These are phyloP conservation scores for Fusarium palustre DNA, from an alignment of 2,329 filamentous ascomycete genomes.

Conservation along the genomic window DNA sequence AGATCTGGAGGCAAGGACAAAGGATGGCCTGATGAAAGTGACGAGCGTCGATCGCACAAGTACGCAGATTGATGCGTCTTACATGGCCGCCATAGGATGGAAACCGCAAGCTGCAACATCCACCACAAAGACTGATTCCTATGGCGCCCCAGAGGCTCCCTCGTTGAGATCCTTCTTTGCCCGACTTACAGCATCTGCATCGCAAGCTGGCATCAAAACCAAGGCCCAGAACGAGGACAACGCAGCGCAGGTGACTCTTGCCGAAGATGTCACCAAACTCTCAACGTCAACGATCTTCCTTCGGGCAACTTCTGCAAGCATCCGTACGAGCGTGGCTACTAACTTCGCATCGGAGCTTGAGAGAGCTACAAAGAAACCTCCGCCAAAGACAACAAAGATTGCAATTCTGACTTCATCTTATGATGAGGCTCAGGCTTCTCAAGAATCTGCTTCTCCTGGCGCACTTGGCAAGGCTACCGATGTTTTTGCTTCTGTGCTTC, in stretches of 20 bases:
- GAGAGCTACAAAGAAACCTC: slow-evolving; percentile 95
- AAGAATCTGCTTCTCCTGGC: slow-evolving; percentile 59
- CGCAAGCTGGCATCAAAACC: slow-evolving; percentile 62
- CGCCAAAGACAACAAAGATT: slow-evolving; percentile 86
- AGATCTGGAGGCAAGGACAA: slow-evolving; percentile 84
- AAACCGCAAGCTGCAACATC: slow-evolving; percentile 66
- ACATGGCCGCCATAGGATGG: slow-evolving; percentile 90
- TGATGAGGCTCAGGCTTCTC: slow-evolving; percentile 78
- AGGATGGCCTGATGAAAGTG: slow-evolving; percentile 90
- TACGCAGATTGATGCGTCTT: slow-evolving; percentile 90
- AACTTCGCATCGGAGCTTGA: slow-evolving; percentile 88
- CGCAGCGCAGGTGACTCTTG: slow-evolving; percentile 69
- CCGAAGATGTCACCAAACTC: slow-evolving; percentile 77
- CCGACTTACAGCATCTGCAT: slow-evolving; percentile 71
- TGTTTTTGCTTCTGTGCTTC: slow-evolving; percentile 90
- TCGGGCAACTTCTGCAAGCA: slow-evolving; percentile 84
- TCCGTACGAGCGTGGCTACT: slow-evolving; percentile 79
- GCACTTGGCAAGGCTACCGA: slow-evolving; percentile 72
- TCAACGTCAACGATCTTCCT: slow-evolving; percentile 87
- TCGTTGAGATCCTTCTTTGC: slow-evolving; percentile 85
- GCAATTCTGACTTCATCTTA: slow-evolving; percentile 93
- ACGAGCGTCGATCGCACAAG: slow-evolving; percentile 83
- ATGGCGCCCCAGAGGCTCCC: slow-evolving; percentile 62
- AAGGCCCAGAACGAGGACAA: slow-evolving; percentile 73
- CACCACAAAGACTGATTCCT: slow-evolving; percentile 60